Conservation (phyloP, 1,139 yeast genomes). For the Zygosaccharomyces sapae region DNA sequence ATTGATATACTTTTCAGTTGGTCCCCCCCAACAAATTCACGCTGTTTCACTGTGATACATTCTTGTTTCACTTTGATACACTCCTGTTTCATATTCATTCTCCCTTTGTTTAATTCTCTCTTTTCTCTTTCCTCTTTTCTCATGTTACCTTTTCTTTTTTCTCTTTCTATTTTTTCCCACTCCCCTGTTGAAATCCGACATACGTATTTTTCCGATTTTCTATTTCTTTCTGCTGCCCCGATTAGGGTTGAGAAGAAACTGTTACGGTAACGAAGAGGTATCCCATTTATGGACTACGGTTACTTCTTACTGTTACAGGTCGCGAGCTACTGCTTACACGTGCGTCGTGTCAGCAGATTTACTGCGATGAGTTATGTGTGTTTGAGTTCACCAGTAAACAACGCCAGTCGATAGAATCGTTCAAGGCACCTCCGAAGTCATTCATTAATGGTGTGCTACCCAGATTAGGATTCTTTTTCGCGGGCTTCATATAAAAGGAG, state of each 20-base stretch:
- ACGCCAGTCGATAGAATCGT: background rate
- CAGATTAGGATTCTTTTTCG: conserved; percentile 5
- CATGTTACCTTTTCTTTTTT: background rate
- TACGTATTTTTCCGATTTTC: background rate
- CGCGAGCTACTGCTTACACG: background rate
- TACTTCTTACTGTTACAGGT: background rate
- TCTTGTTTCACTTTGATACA: background rate
- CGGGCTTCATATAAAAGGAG: conserved; percentile 6
- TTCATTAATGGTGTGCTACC: background rate
- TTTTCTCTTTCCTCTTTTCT: background rate
- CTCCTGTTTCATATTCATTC: background rate
- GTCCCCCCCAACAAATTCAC: too few relatives aligned
- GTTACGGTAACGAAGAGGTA: background rate
- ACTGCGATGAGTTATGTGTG: background rate
- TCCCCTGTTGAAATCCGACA: background rate
- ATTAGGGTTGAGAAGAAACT: background rate
- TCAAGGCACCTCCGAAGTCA: background rate
- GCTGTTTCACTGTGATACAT: too few relatives aligned
- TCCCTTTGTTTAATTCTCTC: background rate
- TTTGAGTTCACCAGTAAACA: background rate
- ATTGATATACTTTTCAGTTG: background rate
- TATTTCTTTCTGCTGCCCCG: background rate
- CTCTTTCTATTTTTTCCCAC: background rate
- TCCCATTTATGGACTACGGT: background rate
- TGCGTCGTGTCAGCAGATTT: background rate